These are phyloP conservation scores for Boletus huronensis DNA, from an alignment of 768 basidiomycete species.

Conservation along the genomic window DNA sequence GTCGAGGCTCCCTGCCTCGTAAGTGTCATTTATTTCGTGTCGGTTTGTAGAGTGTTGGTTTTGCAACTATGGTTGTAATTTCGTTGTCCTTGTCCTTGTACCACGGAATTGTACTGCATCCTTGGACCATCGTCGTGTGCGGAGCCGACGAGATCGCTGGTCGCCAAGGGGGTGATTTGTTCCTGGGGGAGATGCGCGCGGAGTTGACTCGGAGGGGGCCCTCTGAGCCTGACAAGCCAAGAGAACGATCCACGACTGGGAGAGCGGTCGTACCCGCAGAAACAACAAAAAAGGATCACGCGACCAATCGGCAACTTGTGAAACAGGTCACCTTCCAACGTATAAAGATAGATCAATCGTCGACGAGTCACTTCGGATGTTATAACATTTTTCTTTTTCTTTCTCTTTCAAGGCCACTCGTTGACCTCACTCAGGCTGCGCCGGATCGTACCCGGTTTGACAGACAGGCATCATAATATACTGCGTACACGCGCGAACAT, in stretches of 20 bases:
- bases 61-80: neutral
- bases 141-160: no score
- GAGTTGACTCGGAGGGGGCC: neutral
- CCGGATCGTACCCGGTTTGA: neutral
- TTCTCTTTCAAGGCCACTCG: neutral
- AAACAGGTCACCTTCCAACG: no score
- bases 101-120: neutral
- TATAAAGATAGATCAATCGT: no score
- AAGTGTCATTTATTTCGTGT: neutral
- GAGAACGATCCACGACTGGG: no score
- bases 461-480: neutral
- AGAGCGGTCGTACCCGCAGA: no score
- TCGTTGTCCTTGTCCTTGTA: neutral
- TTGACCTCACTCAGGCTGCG: neutral
- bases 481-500: neutral
- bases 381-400: no score
- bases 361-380: no score
- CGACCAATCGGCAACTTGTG: no score
- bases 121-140: no score
- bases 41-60: neutral
- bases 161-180: no score
- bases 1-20: slow-evolving; percentile 35
- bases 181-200: neutral
- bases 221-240: no score
- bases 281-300: no score